These are phyloP conservation scores for Podila epigama DNA, from an alignment of 192 early-diverging fungal genomes.

Conservation along the genomic window DNA sequence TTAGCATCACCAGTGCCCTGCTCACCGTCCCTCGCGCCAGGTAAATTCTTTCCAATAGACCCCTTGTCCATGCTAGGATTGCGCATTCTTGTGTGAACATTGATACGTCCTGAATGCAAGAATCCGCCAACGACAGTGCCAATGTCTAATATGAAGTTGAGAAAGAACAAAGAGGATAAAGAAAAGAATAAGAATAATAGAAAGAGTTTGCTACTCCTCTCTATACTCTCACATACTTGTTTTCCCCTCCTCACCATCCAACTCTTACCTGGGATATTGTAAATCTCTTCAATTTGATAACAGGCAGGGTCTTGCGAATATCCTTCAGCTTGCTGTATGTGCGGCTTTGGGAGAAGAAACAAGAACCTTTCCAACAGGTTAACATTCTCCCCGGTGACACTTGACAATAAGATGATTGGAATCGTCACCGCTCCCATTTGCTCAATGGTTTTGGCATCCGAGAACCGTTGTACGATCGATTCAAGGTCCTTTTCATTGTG, in stretches of 20 bases:
- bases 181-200: constrained; percentile 5
- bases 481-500: constrained; percentile 53
- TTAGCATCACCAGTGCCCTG: constrained; percentile 3
- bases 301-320: constrained; percentile 56
- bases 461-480: constrained; percentile 43
- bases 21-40: neutral
- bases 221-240: neutral
- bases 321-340: constrained; percentile 23
- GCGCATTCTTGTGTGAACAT: constrained; percentile 29
- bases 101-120: constrained; percentile 59
- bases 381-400: constrained; percentile 80
- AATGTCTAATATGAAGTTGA: constrained; percentile 54
- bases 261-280: constrained; percentile 68
- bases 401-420: constrained; percentile 87
- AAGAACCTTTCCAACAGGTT: constrained; percentile 71
- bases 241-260: neutral
- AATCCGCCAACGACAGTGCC: constrained; percentile 72
- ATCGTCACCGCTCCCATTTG: constrained; percentile 60
- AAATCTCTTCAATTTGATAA: constrained; percentile 87
- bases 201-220: neutral
- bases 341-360: constrained; percentile 73
- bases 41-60: neutral
- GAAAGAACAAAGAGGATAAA: neutral
- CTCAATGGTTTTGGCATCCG: constrained; percentile 20
- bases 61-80: neutral